Evolutionary conservation across 768 basidiomycete species (phyloP).

Genomic region (Omphalotus guepiniiformis): DNA sequence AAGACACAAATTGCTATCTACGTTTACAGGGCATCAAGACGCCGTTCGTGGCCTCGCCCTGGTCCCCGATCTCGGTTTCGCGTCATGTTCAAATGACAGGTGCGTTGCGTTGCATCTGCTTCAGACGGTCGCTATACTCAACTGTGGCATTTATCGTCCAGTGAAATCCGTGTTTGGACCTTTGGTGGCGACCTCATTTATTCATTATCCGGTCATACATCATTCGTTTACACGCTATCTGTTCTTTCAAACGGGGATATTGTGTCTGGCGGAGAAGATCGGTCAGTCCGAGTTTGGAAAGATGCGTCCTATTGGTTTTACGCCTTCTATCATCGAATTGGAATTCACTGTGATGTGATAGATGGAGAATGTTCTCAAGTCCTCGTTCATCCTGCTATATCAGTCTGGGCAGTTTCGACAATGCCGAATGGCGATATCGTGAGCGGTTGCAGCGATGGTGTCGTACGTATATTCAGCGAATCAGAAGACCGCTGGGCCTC

Average conservation of each 20-base stretch:
- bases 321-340: constrained; percentile 3
- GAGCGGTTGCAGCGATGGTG: constrained; percentile 85
- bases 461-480: constrained; percentile 82
- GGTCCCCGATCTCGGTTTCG: constrained; percentile 86
- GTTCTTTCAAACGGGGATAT: constrained; percentile 79
- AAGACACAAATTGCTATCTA: constrained; percentile 67
- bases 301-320: constrained; percentile 43
- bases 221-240: constrained; percentile 90
- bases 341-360: constrained; percentile 21
- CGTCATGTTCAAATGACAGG: constrained; percentile 95
- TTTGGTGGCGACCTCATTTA: constrained; percentile 74
- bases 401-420: constrained; percentile 91
- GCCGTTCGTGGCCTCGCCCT: constrained; percentile 84
- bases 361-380: constrained; percentile 89
- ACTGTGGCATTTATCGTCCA: constrained; percentile 25
- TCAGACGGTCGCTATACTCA: neutral
- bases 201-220: constrained; percentile 90
- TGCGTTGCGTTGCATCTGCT: constrained; percentile 23
- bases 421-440: constrained; percentile 92
- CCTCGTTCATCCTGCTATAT: constrained; percentile 90
- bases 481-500: constrained; percentile 71
- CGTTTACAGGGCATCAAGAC: constrained; percentile 84
- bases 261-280: constrained; percentile 92
- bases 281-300: constrained; percentile 88
- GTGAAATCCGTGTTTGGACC: constrained; percentile 92